A percentile compares a stretch with the other conserved stretches of the same genome.
phyloP scores from a whole-genome alignment of 176 grass and related monocot genomes.

The Canna indica region DNA sequence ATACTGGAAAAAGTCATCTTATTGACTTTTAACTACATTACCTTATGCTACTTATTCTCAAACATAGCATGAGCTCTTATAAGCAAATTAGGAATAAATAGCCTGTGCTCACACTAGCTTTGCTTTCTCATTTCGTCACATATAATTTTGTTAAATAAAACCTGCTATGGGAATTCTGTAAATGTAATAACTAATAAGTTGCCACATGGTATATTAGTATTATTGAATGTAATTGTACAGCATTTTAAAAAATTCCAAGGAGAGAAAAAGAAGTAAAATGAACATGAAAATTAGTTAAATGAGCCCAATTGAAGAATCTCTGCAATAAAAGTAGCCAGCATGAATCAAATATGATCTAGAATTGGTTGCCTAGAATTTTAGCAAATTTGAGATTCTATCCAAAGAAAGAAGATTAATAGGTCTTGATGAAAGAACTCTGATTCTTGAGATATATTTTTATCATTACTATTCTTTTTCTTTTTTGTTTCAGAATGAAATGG shows the following conservation, averaged over 20 bases:
- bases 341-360: no score
- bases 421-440: no score
- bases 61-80: background rate
- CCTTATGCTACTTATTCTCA: background rate
- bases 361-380: no score
- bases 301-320: background rate
- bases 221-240: background rate
- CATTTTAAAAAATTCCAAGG: background rate
- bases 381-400: no score
- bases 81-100: background rate
- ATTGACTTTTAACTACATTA: background rate
- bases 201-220: background rate
- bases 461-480: no score
- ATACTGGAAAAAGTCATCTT: background rate
- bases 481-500: no score
- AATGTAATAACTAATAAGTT: background rate
- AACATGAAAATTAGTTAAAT: background rate
- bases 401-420: no score
- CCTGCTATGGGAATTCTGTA: background rate
- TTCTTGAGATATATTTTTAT: no score
- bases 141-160: background rate
- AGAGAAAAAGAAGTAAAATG: background rate
- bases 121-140: background rate
- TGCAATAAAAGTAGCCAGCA: background rate
- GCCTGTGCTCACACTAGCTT: background rate